Evolutionary conservation across 2,329 filamentous ascomycete species (phyloP).

Genomic region (Claviceps maximensis): DNA sequence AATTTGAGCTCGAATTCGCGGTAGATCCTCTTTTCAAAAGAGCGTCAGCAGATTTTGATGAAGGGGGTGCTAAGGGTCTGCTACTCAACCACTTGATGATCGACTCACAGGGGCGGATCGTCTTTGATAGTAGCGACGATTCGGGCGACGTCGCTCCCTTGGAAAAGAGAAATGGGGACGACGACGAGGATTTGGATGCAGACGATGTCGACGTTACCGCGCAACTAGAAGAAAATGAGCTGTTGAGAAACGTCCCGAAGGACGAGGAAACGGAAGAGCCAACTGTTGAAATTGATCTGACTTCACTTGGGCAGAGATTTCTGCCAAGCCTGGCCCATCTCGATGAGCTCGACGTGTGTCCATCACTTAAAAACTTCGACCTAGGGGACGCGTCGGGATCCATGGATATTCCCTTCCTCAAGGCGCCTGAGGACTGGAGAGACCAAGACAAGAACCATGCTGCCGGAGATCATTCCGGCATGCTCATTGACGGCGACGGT

Average conservation of each 20-base stretch:
- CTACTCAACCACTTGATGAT: constrained; percentile 95
- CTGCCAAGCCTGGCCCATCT: constrained; percentile 68
- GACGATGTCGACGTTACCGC: constrained; percentile 18
- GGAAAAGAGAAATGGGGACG: constrained; percentile 24
- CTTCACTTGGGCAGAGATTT: constrained; percentile 62
- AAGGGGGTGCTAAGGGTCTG: constrained; percentile 90
- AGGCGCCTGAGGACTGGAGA: constrained; percentile 75
- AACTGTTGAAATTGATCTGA: constrained; percentile 63
- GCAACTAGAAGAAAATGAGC: constrained; percentile 28
- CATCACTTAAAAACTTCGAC: constrained; percentile 87
- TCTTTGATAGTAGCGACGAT: constrained; percentile 97
- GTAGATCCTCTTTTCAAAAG: constrained; percentile 99
- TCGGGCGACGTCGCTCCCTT: constrained; percentile 34
- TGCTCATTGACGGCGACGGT: constrained; percentile 79
- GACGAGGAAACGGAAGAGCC: constrained; percentile 32
- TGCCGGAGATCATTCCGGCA: constrained; percentile 57
- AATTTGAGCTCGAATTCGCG: constrained; percentile 91
- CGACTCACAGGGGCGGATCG: constrained; percentile 79
- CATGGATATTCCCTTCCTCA: constrained; percentile 83
- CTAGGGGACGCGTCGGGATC: constrained; percentile 75
- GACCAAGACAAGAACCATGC: constrained; percentile 51
- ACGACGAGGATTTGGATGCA: constrained; percentile 22
- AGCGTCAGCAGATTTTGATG: constrained; percentile 93
- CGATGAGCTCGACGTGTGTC: constrained; percentile 83
- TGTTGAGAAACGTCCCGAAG: constrained; percentile 26